These are phyloP conservation scores for Teratosphaeria zuluensis DNA, from an alignment of 2,329 filamentous ascomycete genomes.

Conservation along the genomic window DNA sequence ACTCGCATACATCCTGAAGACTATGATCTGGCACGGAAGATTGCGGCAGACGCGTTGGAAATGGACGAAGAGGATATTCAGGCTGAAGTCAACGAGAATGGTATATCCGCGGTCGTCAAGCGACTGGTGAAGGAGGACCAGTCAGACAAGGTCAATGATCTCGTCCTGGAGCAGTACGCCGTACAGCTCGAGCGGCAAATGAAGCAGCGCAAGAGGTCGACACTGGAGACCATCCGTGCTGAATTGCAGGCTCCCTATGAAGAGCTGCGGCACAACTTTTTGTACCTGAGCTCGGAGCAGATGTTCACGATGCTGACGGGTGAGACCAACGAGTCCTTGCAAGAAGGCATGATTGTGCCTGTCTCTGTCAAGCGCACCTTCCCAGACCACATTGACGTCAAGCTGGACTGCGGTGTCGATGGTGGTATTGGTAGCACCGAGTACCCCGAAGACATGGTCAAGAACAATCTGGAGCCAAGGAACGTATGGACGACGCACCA, in stretches of 20 bases:
- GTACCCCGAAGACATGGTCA: constrained; percentile 59
- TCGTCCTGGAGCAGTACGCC: constrained; percentile 93
- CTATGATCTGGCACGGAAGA: constrained; percentile 95
- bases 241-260: constrained; percentile 91
- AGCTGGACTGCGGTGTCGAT: constrained; percentile 88
- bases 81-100: constrained; percentile 82
- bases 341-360: constrained; percentile 84
- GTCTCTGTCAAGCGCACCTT: constrained; percentile 82
- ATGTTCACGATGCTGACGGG: constrained; percentile 96
- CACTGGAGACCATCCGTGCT: constrained; percentile 88
- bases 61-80: constrained; percentile 97
- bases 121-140: constrained; percentile 92
- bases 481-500: constrained; percentile 70
- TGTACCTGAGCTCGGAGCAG: constrained; percentile 59
- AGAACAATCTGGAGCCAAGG: constrained; percentile 37
- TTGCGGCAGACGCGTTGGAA: constrained; percentile 93
- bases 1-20: constrained; percentile 97
- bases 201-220: constrained; percentile 88
- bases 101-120: constrained; percentile 79
- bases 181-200: constrained; percentile 90
- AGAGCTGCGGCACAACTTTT: constrained; percentile 77
- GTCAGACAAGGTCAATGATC: constrained; percentile 89
- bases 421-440: constrained; percentile 77
- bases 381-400: constrained; percentile 85
- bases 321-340: constrained; percentile 74